These are phyloP conservation scores for Euphorbia lathyris DNA, from an alignment of 345 rosid genomes.

Conservation along the genomic window DNA sequence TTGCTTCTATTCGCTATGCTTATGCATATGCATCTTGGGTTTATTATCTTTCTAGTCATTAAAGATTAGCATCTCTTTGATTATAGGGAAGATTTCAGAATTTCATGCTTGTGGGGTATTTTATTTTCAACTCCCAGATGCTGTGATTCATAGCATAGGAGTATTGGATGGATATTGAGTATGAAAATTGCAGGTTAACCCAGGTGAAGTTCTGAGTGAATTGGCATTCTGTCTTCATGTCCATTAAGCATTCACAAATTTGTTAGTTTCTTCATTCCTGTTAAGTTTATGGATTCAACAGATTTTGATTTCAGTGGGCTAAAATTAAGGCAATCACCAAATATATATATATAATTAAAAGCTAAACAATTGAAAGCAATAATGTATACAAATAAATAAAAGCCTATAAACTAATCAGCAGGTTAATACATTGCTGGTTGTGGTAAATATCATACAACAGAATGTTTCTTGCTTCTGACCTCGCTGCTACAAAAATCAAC, in stretches of 20 bases:
- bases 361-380: no score
- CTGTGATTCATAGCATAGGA: no score
- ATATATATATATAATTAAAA: neutral
- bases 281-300: neutral
- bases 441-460: neutral
- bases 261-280: constrained; percentile 29
- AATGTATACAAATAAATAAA: no score
- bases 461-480: neutral
- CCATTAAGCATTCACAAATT: constrained; percentile 11
- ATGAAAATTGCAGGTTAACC: neutral
- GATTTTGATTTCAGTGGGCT: neutral
- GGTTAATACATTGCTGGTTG: neutral
- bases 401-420: no score
- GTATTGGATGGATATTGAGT: neutral
- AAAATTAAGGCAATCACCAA: neutral
- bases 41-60: neutral
- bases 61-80: neutral
- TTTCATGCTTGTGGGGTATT: neutral
- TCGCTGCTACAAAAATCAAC: neutral
- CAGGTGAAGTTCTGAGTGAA: neutral
- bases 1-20: neutral
- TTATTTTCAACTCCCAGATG: neutral
- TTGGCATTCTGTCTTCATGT: neutral
- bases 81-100: neutral
- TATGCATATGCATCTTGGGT: neutral